phyloP scores from a whole-genome alignment of 179 eudicot species.

The Silene noctiflora region DNA sequence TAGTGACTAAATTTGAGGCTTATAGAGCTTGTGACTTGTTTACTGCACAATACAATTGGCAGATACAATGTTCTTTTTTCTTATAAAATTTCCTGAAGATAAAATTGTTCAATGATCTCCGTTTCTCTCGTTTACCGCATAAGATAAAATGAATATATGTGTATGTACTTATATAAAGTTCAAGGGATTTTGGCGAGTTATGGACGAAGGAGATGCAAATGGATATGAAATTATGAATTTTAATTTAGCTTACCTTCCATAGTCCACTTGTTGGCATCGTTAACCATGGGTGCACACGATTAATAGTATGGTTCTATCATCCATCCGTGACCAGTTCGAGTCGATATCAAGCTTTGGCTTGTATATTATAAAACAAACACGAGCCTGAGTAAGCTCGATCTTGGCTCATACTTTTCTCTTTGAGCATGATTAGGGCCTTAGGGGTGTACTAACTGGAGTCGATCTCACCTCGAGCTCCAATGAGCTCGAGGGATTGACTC shows the following conservation, averaged over 20 bases:
- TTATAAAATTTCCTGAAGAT: neutral
- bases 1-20: neutral
- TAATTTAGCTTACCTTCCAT: neutral
- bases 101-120: neutral
- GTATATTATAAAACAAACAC: too few relatives aligned
- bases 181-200: neutral
- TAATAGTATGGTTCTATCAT: too few relatives aligned
- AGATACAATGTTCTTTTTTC: neutral
- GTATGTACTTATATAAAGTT: neutral
- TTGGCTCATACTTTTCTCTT: too few relatives aligned
- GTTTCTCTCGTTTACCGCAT: neutral
- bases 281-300: neutral
- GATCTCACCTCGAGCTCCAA: too few relatives aligned
- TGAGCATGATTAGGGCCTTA: too few relatives aligned
- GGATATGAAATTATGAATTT: neutral
- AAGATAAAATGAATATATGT: neutral
- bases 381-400: too few relatives aligned
- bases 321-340: too few relatives aligned
- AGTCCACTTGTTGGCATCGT: neutral
- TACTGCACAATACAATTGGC: neutral
- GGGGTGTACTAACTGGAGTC: too few relatives aligned
- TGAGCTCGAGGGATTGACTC: too few relatives aligned
- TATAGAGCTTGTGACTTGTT: neutral
- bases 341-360: too few relatives aligned
- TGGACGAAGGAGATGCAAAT: conserved; percentile 1